Percentiles rank a stretch among this genome's conserved stretches.
Evolutionary conservation across 2,329 filamentous ascomycete species (phyloP).

Genomic region (Cladosporium oxysporum): DNA sequence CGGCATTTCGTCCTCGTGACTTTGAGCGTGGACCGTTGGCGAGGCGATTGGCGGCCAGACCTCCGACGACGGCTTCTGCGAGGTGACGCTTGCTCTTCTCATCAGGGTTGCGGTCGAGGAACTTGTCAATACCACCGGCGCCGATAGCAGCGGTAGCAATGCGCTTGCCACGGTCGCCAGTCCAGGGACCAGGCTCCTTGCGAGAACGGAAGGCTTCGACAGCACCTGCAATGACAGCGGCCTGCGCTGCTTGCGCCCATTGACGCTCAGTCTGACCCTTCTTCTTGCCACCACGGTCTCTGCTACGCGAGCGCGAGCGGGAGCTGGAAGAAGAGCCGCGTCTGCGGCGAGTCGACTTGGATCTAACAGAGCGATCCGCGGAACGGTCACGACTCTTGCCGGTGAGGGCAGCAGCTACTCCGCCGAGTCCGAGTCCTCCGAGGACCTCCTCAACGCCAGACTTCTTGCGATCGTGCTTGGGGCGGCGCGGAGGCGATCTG

Average conservation of each 20-base stretch:
- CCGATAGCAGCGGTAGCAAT: constrained; percentile 83
- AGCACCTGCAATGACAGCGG: constrained; percentile 84
- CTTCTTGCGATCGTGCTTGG: constrained; percentile 49
- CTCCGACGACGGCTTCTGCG: constrained; percentile 83
- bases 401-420: constrained; percentile 51
- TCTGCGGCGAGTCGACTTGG: constrained; percentile 52
- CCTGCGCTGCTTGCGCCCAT: constrained; percentile 79
- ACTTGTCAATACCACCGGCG: constrained; percentile 81
- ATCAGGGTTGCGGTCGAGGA: constrained; percentile 67
- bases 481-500: constrained; percentile 42
- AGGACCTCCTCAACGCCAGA: constrained; percentile 64
- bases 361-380: constrained; percentile 38
- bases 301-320: constrained; percentile 51
- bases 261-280: constrained; percentile 63
- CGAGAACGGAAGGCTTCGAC: constrained; percentile 89
- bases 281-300: constrained; percentile 50
- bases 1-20: constrained; percentile 57
- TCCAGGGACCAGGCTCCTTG: constrained; percentile 87
- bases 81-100: constrained; percentile 79
- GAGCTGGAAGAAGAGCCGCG: constrained; percentile 48
- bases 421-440: constrained; percentile 60
- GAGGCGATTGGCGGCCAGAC: constrained; percentile 80
- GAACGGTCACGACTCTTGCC: constrained; percentile 60
- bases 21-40: constrained; percentile 76
- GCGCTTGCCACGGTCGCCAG: constrained; percentile 87